Evolutionary conservation across 1,284 basidiomycete genomes (phyloP), one percentile per base, ranked within the genome.

Genomic region (Microstroma glucosiphilum): DNA sequence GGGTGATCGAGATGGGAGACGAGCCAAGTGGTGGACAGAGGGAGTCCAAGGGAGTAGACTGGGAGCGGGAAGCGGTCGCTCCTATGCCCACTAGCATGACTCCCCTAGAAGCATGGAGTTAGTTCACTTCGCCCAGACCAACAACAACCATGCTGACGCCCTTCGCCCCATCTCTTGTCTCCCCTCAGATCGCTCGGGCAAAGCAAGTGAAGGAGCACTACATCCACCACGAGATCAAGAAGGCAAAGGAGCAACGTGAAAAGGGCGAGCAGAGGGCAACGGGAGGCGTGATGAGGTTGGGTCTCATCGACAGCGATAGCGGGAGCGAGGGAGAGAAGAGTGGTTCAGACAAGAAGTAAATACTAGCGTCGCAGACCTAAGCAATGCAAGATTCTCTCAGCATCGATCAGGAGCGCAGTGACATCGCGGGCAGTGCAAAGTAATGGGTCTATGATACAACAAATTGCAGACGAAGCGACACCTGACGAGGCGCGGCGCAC

Each of bases 131-230:
- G 9, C 30, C 30, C 9, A 37, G 30, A 37, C 3, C 30, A 3
- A 37, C 30, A 37, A 37, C 4, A 37, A 37, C 4, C 30, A 37
- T 37, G 30, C 30, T 37, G 30, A 37, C 30, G 9, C n/a, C n/a
- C 30, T 37, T 37, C 9, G 30, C 46, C 46, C 11, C 46, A 21
- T 21, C 48, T 23, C 17, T 23, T 26, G 6, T 6, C 15, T 13
- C 49, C 54, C 37, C 26, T 13, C 59, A 69, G 67, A 74, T 76
- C 46, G 73, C 70, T n/a, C 63, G 72, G 17, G 69, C 69, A 40
- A 66, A 70, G 54, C 64, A 69, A 56, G 65, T 76, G 67, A 70
- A 71, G 43, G 71, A 74, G 30, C 70, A 72, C 66, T 72, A 69
- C 67, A 53, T 76, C 17, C 64, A 69, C n/a, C 62, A 68, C 23